Evolutionary conservation across 441 rosid species (phyloP).

Genomic region (Aquilaria agallochum): DNA sequence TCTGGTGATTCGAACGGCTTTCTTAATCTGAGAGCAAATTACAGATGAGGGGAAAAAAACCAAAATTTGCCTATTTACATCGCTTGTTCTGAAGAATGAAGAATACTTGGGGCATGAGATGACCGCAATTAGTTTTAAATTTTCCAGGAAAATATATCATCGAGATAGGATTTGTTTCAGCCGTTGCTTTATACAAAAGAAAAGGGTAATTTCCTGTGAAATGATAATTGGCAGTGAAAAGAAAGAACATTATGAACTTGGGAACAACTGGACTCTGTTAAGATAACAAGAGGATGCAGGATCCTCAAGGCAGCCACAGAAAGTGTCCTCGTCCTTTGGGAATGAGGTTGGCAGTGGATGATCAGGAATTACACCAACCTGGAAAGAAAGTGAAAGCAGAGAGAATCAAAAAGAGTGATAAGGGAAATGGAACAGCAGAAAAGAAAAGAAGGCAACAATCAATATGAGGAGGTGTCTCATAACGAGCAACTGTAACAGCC

Average conservation of each 20-base stretch:
- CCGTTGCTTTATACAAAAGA: not conserved
- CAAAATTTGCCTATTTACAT: not conserved
- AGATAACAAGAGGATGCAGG: constrained; percentile 64
- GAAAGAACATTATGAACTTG: constrained; percentile 34
- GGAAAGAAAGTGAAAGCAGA: constrained; percentile 5
- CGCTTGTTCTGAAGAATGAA: constrained; percentile 1
- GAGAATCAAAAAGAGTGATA: not conserved
- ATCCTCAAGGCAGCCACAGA: constrained; percentile 80
- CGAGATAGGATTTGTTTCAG: no score
- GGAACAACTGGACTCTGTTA: constrained; percentile 56
- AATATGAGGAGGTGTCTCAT: constrained; percentile 87
- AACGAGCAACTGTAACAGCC: constrained; percentile 91
- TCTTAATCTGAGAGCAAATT: not conserved
- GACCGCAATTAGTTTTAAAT: not conserved
- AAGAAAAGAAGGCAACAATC: constrained; percentile 20
- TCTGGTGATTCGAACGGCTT: constrained; percentile 25
- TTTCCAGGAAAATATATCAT: no score
- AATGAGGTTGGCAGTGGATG: constrained; percentile 78
- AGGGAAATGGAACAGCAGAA: not conserved
- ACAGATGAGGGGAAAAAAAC: constrained; percentile 7
- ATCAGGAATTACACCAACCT: constrained; percentile 92
- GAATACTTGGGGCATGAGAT: no score
- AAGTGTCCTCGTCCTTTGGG: constrained; percentile 69
- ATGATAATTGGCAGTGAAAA: constrained; percentile 2
- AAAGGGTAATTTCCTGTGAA: constrained; percentile 6